A percentile compares a stretch with the other conserved stretches of the same genome.
These are phyloP conservation scores for Fusarium anguioides DNA, from an alignment of 2,329 filamentous ascomycete genomes.

Conservation along the genomic window DNA sequence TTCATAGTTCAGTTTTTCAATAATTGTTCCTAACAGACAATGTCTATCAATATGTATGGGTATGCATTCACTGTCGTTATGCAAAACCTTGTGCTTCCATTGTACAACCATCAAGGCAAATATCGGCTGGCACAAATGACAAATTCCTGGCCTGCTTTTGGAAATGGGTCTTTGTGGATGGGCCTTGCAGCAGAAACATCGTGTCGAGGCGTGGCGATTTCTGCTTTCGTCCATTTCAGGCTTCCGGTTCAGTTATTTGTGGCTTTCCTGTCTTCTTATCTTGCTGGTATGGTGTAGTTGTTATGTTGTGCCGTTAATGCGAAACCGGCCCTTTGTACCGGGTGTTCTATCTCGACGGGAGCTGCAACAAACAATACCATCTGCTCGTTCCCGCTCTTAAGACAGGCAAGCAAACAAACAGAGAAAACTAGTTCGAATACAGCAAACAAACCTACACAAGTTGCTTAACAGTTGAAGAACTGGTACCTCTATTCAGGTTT, in stretches of 20 bases:
- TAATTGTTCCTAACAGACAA: not conserved
- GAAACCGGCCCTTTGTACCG: slow-evolving; percentile 10
- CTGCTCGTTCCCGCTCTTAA: slow-evolving; percentile 2
- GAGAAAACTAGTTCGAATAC: not conserved
- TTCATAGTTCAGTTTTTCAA: too few species aligned
- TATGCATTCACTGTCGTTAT: not conserved
- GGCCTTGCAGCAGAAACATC: not conserved
- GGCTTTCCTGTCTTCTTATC: not conserved
- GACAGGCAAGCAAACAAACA: not conserved
- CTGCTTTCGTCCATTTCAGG: not conserved
- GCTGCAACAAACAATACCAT: not conserved
- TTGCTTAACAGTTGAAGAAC: slow-evolving; percentile 24
- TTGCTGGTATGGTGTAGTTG: not conserved
- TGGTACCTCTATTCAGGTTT: not conserved
- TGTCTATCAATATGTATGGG: not conserved
- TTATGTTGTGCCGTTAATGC: not conserved
- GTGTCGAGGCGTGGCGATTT: not conserved
- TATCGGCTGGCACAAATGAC: slow-evolving; percentile 6
- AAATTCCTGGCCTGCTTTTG: slow-evolving; percentile 8
- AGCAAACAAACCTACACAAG: slow-evolving; percentile 17
- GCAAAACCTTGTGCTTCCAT: slow-evolving; percentile 8
- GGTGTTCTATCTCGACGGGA: not conserved
- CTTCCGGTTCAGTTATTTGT: not conserved
- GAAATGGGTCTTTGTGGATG: not conserved
- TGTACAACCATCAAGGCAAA: slow-evolving; percentile 7